Base-by-base conservation (phyloP, 2,329 filamentous ascomycete genomes). In the Colletotrichum viniferum region DNA sequence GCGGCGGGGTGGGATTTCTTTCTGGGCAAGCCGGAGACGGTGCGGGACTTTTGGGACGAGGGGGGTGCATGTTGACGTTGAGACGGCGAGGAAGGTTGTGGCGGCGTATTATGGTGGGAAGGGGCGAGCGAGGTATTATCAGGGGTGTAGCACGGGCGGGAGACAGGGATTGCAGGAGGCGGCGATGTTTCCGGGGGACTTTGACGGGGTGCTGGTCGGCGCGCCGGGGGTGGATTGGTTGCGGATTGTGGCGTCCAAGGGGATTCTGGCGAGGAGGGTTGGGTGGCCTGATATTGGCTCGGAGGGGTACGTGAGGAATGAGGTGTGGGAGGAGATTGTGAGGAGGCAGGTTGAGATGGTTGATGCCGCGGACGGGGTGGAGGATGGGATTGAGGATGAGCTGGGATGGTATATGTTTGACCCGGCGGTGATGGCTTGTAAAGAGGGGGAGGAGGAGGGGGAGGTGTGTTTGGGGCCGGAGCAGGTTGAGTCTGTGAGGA, bases 311-410 rank as follows among this genome's bases (percentile, higher is more conserved):
- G 81, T 83, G 2, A 2, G 80, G 78, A 26, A 81, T 10, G 58
- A 66, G 82, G 89, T 91, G 78, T 90, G 89, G 56, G 30, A 13
- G 56, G 56, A 28, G 56, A n/a, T 61, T 28, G 56, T 32, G 56
- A 13, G 24, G 56, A 30, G 18, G 28, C 26, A 61, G 56, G 10
- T 30, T n/a, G 56, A 28, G 28, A 61, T 61, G 56, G 21, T 32
- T 77, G 89, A 91, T 79, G 81, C 71, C 5, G 80, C 86, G 52
- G 89, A 90, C 77, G 88, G 89, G 2, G 81, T 88, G 8, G 72
- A 79, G 5, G 89, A 91, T 74, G 85, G 84, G 21, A 88, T 90
- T 76, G 83, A 91, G 5, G 56, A 61, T 30, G 56, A 61, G 56
- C 56, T 18, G 3, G 5, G 55, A 87, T 86, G 63, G 81, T 84